Conservation (phyloP, 257 asterid genomes). For the Penstemon davidsonii region DNA sequence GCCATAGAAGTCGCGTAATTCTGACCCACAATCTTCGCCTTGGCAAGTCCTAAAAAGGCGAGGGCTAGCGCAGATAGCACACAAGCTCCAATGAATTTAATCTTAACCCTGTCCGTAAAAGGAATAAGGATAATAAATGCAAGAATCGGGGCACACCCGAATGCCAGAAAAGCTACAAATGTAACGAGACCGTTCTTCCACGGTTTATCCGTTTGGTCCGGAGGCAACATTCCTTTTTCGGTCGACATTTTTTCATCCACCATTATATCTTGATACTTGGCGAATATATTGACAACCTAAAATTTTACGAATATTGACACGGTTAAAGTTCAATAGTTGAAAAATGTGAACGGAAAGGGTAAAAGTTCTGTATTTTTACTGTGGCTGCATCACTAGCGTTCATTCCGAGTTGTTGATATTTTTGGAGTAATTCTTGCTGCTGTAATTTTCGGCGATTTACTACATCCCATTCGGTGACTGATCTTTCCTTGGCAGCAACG, state of each 20-base stretch:
- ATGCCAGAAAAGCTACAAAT: conserved; percentile 46
- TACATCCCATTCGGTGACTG: conserved; percentile 62
- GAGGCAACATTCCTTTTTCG: conserved; percentile 44
- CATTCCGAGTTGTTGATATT: conserved; percentile 64
- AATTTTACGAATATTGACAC: not conserved
- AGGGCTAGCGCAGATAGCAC: conserved; percentile 60
- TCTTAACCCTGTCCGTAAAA: conserved; percentile 42
- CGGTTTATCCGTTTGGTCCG: conserved; percentile 51
- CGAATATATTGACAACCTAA: conserved; percentile 52
- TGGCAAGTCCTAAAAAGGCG: conserved; percentile 50
- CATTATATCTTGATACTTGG: conserved; percentile 53
- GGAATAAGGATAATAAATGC: conserved; percentile 67
- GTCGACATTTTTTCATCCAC: conserved; percentile 53
- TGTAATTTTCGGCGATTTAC: conserved; percentile 36
- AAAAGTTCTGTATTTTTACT: conserved; percentile 20
- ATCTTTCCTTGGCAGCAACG: conserved; percentile 57
- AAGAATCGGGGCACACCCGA: conserved; percentile 59
- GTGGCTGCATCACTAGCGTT: conserved; percentile 43
- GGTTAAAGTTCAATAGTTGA: not conserved
- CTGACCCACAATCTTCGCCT: conserved; percentile 64
- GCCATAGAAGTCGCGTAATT: conserved; percentile 38
- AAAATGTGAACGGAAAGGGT: not conserved
- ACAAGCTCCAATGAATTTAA: conserved; percentile 60
- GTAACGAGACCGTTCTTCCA: conserved; percentile 69
- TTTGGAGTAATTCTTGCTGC: conserved; percentile 42